Base-by-base conservation (phyloP, 257 asterid species). In the Jacaranda mimosifolia region DNA sequence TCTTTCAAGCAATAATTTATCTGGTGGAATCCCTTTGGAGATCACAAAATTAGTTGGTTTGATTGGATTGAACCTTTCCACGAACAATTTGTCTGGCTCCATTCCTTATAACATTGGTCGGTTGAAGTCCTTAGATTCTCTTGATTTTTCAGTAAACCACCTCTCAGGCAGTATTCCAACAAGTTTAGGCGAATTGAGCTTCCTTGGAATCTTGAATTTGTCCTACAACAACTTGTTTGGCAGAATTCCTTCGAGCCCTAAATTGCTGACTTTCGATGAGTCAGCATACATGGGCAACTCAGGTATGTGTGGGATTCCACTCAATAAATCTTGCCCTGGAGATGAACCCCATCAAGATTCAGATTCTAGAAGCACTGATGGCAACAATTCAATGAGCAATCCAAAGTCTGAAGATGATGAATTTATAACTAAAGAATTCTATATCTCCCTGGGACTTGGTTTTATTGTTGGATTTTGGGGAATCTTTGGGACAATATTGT, bases 381-480 rank as follows among this genome's bases (percentile, higher is more conserved):
- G 45, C 45, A 40, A 40, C 8, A 40, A 7, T 40, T 0, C 45
- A 4, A 4, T 40, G 45, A 40, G 45, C 45, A 40, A 40, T n/a
- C n/a, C 7, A 7, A 7, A 40, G 5, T 4, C 4, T 3, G 4
- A 40, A 40, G 45, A 40, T 40, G 45, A 40, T 21, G 17, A n/a
- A 32, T n/a, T 81, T 51, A 56, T 77, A 18, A 56, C 66, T 9
- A 7, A 6, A 26, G 81, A 70, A 56, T 77, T 68, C 32, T 77
- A 57, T 60, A 18, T 77, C 4, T 5, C 56, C 18, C 3, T 39
- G 19, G 42, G 7, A 11, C 7, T 77, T 59, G 81, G 81, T 18
- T 77, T 69, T 9, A 7, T 77, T 17, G n/a, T 60, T 36, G 77
- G 82, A 49, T 78, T 78, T 26, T 70, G 77, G 73, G 77, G 77